Evolutionary conservation across 2,329 filamentous ascomycete genomes (phyloP), one percentile per base, ranked within the genome.

Genomic region (Fusarium oligoseptatum): DNA sequence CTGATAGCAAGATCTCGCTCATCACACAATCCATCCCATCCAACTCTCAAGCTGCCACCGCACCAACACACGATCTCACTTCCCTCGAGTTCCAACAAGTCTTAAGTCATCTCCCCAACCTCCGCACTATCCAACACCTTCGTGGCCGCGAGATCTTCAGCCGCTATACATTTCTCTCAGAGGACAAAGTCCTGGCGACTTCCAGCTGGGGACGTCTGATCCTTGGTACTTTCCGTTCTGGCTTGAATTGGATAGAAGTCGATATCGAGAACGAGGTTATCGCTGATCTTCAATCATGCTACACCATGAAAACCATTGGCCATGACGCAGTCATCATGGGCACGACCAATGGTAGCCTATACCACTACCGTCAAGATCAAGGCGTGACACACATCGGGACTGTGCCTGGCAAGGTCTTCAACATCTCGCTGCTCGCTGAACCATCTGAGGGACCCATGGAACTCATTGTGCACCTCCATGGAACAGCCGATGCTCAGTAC

Each of bases 1-100:
- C 94, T 12, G 97, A 99, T 82, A 93, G 95, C 17, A 90, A 88
- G 73, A 87, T 92, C 45, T 86, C 87, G 4, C 76, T 90, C n/a
- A 84, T 89, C 39, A 72, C 63, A n/a, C 66, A 65, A 14, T 65
- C 68, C 4, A 58, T 48, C 11, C 61, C 57, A 6, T 50, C 58
- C 15, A 24, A 24, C 2, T 10, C 41, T 9, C 50, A 36, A 2
- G 8, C 52, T 10, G 39, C 41, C 10, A 34, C 50, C 15, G 29
- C 45, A 15, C 50, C 41, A 7, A 50, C 20, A 27, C 56, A 70
- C 15, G 67, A 67, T 4, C 45, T 78, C 15, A 41, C 74, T 17
- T 79, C 74, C 12, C 64, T 84, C 17, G 80, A 82, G n/a, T 74
- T 84, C 10, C 74, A 78, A 5, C 81, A 85, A 20, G 76, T 85